phyloP scores from a whole-genome alignment of 257 asterid genomes.

The Primulina tabacum region DNA sequence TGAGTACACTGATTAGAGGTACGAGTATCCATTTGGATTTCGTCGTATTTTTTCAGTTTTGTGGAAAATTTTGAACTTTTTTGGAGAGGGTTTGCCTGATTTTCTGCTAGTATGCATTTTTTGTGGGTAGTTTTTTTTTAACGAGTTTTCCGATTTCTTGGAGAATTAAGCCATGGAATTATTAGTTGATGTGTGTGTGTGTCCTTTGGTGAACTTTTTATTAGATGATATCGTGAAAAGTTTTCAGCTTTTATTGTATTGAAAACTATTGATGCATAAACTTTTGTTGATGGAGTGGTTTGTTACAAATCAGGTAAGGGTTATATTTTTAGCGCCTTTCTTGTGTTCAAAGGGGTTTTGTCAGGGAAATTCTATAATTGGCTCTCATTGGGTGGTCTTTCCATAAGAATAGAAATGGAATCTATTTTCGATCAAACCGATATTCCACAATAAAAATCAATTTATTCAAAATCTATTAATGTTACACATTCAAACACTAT shows the following conservation, averaged over 20 bases:
- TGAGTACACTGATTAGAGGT: slow-evolving; percentile 8
- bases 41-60: neutral
- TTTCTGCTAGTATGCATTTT: too few species aligned
- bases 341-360: neutral
- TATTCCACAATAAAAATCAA: too few species aligned
- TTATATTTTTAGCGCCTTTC: neutral
- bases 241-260: slow-evolving; percentile 2
- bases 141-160: neutral
- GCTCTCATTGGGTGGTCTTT: neutral
- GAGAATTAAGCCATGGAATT: neutral
- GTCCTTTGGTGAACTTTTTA: neutral
- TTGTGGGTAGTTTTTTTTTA: too few species aligned
- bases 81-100: neutral
- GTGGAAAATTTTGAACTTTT: neutral
- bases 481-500: too few species aligned
- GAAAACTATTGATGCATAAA: neutral
- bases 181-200: neutral
- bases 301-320: too few species aligned
- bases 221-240: slow-evolving; percentile 11
- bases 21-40: neutral
- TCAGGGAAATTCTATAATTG: too few species aligned
- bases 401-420: neutral
- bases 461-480: too few species aligned
- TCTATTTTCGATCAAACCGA: neutral
- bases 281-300: neutral